Conservation (phyloP, 139 green algal species). For the Mesotaenium endlicherianum region DNA sequence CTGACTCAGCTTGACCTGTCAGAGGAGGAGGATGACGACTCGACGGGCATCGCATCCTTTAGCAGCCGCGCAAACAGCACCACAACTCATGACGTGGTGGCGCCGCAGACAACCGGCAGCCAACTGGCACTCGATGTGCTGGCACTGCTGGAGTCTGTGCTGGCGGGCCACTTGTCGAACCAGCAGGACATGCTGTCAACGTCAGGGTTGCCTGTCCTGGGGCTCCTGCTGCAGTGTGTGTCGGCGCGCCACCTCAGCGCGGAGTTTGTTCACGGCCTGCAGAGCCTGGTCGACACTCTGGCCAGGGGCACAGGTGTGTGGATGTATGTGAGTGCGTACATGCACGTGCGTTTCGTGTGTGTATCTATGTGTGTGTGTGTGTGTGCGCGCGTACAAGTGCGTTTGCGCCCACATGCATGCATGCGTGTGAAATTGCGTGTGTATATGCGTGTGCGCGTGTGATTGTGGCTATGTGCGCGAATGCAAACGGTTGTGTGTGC, state of each 20-base stretch:
- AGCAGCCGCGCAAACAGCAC: not conserved
- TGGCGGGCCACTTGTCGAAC: slow-evolving; percentile 10
- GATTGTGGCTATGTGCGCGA: not conserved
- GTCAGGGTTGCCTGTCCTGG: slow-evolving; percentile 11
- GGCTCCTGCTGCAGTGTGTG: slow-evolving; percentile 33
- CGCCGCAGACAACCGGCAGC: not conserved
- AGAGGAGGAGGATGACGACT: not conserved
- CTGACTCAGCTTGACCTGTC: slow-evolving; percentile 41
- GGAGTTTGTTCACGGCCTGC: slow-evolving; percentile 21
- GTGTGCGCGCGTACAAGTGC: not conserved
- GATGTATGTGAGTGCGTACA: not conserved
- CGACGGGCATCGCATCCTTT: not conserved
- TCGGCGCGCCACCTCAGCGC: slow-evolving; percentile 41
- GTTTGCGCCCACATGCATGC: not conserved
- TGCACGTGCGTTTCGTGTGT: not conserved
- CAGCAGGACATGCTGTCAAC: slow-evolving; percentile 41
- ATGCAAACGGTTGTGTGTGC: too few species aligned
- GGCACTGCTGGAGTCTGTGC: slow-evolving; percentile 30
- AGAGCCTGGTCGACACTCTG: slow-evolving; percentile 21
- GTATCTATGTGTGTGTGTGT: not conserved
- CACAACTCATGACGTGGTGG: not conserved
- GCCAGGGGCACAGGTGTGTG: not conserved
- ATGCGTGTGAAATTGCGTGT: not conserved
- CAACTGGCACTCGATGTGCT: slow-evolving; percentile 30
- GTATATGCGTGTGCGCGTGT: not conserved